A percentile compares a stretch with the other conserved stretches of the same genome.
These are phyloP conservation scores for Aquilaria yunnanensis DNA, from an alignment of 345 rosid genomes.

Conservation along the genomic window DNA sequence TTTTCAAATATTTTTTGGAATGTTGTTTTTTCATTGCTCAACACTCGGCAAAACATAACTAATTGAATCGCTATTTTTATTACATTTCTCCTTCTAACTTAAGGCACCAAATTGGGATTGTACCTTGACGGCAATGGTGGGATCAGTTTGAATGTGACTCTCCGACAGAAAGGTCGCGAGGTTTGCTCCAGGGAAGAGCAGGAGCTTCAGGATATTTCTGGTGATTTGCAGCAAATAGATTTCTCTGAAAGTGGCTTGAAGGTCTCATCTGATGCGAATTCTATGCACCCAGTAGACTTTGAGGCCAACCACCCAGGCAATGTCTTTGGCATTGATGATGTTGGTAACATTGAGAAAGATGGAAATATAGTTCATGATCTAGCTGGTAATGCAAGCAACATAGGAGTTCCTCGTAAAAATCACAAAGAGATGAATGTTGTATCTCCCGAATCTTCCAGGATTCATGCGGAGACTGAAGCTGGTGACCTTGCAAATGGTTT, in stretches of 20 bases:
- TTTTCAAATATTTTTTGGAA: no score
- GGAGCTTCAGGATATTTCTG: conserved; percentile 11
- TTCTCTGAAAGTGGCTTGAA: conserved; percentile 13
- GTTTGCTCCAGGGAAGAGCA: conserved; percentile 14
- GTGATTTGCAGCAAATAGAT: conserved; percentile 9
- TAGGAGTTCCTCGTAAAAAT: neutral
- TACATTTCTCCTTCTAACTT: no score
- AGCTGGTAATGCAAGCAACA: conserved; percentile 14
- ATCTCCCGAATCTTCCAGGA: conserved; percentile 11
- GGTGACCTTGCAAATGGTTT: conserved; percentile 10
- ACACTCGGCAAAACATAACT: no score
- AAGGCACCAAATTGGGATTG: conserved; percentile 45
- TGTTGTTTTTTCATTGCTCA: no score
- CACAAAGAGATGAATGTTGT: conserved; percentile 2
- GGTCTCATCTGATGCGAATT: conserved; percentile 16
- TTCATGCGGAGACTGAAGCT: conserved; percentile 13
- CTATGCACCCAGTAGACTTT: conserved; percentile 11
- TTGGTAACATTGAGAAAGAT: conserved; percentile 17
- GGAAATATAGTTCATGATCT: conserved; percentile 13
- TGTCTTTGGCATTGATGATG: conserved; percentile 15
- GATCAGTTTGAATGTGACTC: no score
- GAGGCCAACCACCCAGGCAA: conserved; percentile 1
- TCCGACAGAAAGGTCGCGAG: conserved; percentile 6
- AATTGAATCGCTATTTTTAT: no score
- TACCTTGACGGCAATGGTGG: no score